These are phyloP conservation scores for Phyllosticta paracitricarpa DNA, from an alignment of 2,329 filamentous ascomycete species.

Conservation along the genomic window DNA sequence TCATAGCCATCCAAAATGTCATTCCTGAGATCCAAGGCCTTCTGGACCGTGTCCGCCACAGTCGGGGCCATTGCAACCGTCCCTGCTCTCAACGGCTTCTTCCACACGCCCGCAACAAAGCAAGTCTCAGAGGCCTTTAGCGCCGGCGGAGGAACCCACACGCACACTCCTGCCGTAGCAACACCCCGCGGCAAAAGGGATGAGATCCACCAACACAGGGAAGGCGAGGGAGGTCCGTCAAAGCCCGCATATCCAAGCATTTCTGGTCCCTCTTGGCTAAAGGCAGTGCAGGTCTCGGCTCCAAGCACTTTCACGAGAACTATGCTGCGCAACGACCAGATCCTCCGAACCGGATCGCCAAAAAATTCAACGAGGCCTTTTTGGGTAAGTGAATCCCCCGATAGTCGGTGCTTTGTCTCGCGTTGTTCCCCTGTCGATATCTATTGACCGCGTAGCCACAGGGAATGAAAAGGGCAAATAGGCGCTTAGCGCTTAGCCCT, in stretches of 20 bases:
- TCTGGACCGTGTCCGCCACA: slow-evolving; percentile 12
- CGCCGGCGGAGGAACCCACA: slow-evolving; percentile 21
- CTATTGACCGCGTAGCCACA: background rate
- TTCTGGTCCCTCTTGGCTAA: background rate
- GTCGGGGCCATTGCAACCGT: slow-evolving; percentile 27
- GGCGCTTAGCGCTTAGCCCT: background rate
- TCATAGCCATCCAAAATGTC: background rate
- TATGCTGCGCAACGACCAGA: slow-evolving; percentile 17
- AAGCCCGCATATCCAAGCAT: background rate
- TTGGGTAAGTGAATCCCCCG: background rate
- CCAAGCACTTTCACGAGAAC: slow-evolving; percentile 15
- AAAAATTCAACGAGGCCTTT: background rate
- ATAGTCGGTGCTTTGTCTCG: background rate
- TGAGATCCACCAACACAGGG: slow-evolving; percentile 18
- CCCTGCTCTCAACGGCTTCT: slow-evolving; percentile 27
- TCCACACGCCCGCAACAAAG: slow-evolving; percentile 25
- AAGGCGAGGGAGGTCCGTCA: slow-evolving; percentile 20
- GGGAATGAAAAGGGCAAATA: background rate
- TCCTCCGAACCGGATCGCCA: background rate
- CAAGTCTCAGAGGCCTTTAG: slow-evolving; percentile 26
- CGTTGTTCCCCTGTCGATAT: background rate
- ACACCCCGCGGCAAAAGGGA: slow-evolving; percentile 17
- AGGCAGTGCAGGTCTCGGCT: slow-evolving; percentile 4
- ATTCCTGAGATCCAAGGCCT: slow-evolving; percentile 6
- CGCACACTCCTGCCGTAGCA: slow-evolving; percentile 22